Conservation (phyloP, 306 rosid species). For the Quercus suber region DNA sequence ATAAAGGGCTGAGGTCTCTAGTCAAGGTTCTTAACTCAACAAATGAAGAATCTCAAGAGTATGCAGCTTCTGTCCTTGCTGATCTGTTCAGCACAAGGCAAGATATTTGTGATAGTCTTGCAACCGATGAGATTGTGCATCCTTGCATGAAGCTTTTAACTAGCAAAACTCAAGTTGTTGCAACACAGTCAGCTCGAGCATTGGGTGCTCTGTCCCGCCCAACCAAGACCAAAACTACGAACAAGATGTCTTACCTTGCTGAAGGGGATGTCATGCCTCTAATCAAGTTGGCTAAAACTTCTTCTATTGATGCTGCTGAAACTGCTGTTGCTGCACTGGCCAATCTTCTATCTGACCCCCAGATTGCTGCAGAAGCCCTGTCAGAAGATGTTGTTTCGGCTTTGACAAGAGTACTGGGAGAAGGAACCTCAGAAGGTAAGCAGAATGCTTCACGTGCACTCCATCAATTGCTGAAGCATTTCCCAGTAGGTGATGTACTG, state of each 20-base stretch:
- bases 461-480: conserved; percentile 80
- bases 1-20: conserved; percentile 78
- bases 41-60: conserved; percentile 79
- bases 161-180: conserved; percentile 81
- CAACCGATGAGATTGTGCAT: conserved; percentile 81
- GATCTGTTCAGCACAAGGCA: conserved; percentile 82
- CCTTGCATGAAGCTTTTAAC: conserved; percentile 92
- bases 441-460: conserved; percentile 87
- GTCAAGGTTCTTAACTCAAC: conserved; percentile 82
- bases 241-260: conserved; percentile 65
- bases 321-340: conserved; percentile 95
- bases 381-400: conserved; percentile 82
- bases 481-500: conserved; percentile 68
- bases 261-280: conserved; percentile 83
- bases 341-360: conserved; percentile 82
- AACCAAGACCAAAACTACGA: conserved; percentile 54
- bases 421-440: conserved; percentile 82
- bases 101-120: conserved; percentile 87
- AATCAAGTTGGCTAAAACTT: conserved; percentile 86
- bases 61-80: conserved; percentile 89
- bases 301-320: conserved; percentile 82
- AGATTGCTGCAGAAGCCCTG: conserved; percentile 76
- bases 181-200: conserved; percentile 93
- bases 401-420: conserved; percentile 71
- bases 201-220: conserved; percentile 86